Evolutionary conservation across 2,329 filamentous ascomycete genomes (phyloP).

Genomic region (Neonectria magnoliae): DNA sequence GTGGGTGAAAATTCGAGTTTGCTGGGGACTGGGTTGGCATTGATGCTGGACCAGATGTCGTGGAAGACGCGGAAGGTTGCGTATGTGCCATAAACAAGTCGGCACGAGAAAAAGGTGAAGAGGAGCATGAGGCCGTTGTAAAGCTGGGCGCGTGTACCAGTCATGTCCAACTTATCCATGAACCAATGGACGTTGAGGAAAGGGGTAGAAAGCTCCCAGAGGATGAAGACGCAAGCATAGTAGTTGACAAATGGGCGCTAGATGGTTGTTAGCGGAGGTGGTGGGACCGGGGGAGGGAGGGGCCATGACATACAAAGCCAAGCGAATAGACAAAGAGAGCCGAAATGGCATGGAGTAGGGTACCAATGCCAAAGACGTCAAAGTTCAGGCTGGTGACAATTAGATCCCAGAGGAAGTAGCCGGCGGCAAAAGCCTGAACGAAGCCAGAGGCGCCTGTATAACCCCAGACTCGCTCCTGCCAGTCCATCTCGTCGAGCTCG

Average conservation of each 20-base stretch:
- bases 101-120: constrained; percentile 78
- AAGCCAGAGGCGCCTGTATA: constrained; percentile 78
- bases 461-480: constrained; percentile 77
- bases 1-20: constrained; percentile 33
- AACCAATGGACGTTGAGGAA: constrained; percentile 94
- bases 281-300: background rate
- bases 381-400: constrained; percentile 74
- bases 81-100: constrained; percentile 81
- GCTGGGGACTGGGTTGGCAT: constrained; percentile 50
- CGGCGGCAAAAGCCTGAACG: constrained; percentile 79
- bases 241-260: constrained; percentile 87
- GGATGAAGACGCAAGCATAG: constrained; percentile 82
- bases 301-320: constrained; percentile 74
- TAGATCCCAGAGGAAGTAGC: constrained; percentile 88
- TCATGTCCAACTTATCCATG: constrained; percentile 86
- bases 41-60: constrained; percentile 70
- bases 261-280: constrained; percentile 22
- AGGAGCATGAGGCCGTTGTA: constrained; percentile 81
- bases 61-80: constrained; percentile 75
- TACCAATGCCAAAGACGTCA: constrained; percentile 77
- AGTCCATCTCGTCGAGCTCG: constrained; percentile 73
- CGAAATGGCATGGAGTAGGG: constrained; percentile 79
- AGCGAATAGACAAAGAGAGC: constrained; percentile 79
- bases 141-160: constrained; percentile 76
- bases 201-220: constrained; percentile 87